Conservation (phyloP, 2,329 filamentous ascomycete species). For the Colletotrichum tanaceti region DNA sequence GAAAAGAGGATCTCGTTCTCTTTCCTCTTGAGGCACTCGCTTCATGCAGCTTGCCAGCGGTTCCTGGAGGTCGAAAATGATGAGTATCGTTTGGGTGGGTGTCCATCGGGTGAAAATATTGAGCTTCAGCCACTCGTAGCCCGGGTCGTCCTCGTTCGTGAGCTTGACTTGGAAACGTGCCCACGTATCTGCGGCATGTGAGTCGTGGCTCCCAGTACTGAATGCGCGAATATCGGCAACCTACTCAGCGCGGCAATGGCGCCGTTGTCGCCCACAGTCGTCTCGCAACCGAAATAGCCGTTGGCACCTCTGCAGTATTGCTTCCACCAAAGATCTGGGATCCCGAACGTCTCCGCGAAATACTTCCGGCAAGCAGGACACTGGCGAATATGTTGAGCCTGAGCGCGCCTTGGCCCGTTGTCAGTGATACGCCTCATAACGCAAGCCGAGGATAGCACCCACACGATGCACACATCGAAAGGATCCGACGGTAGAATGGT, state of each 20-base stretch:
- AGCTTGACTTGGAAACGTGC: constrained; percentile 48
- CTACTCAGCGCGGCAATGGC: constrained; percentile 40
- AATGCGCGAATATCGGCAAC: constrained; percentile 5
- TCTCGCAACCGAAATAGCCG: constrained; percentile 54
- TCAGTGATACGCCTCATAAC: no score
- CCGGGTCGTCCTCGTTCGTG: constrained; percentile 17
- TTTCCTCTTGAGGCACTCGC: constrained; percentile 23
- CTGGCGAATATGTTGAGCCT: constrained; percentile 46
- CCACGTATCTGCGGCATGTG: constrained; percentile 47
- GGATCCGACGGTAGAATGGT: no score
- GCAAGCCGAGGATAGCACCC: not conserved
- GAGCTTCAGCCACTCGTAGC: constrained; percentile 52
- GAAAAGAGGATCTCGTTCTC: constrained; percentile 12
- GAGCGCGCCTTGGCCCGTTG: no score
- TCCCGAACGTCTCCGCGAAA: constrained; percentile 44
- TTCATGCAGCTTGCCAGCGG: constrained; percentile 20
- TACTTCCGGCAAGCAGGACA: constrained; percentile 45
- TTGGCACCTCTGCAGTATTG: constrained; percentile 50
- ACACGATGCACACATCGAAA: constrained; percentile 36
- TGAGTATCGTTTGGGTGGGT: constrained; percentile 44
- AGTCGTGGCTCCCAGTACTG: not conserved
- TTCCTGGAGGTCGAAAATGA: constrained; percentile 48
- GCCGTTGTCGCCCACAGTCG: constrained; percentile 35
- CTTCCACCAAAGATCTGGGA: constrained; percentile 53
- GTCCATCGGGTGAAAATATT: constrained; percentile 49